These are phyloP conservation scores for Trichoderma sp. DNA, from an alignment of 2,329 filamentous ascomycete genomes.

Conservation along the genomic window DNA sequence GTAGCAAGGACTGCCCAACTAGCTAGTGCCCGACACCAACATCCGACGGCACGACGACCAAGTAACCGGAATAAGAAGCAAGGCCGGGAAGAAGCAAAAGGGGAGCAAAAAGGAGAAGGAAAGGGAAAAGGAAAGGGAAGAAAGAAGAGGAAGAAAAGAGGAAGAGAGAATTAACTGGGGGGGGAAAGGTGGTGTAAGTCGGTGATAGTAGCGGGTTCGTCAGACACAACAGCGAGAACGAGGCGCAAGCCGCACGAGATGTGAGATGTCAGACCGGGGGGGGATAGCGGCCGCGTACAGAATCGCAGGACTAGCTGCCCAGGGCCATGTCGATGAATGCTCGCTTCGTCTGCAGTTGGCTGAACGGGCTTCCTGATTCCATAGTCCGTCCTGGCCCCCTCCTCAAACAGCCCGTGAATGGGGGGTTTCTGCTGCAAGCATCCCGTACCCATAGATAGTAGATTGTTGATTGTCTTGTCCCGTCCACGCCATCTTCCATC, in stretches of 20 bases:
- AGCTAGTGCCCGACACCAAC: constrained; percentile 9
- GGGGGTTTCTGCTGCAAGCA: neutral
- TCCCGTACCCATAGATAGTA: neutral
- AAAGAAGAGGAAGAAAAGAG: neutral
- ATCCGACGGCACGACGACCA: neutral
- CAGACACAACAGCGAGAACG: constrained; percentile 16
- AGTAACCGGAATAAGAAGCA: neutral
- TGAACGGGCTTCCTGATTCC: neutral
- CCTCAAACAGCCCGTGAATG: neutral
- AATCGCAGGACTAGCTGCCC: constrained; percentile 12
- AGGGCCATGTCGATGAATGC: neutral
- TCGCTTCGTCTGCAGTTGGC: constrained; percentile 3
- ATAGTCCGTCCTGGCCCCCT: neutral
- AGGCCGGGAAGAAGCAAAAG: neutral
- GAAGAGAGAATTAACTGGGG: constrained; percentile 7
- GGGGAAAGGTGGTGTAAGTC: constrained; percentile 17
- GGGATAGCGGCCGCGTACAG: constrained; percentile 2
- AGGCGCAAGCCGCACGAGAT: constrained; percentile 25
- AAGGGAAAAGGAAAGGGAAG: neutral
- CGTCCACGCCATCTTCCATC: neutral
- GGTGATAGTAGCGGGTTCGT: constrained; percentile 6
- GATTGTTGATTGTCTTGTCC: neutral
- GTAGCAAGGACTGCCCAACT: constrained; percentile 2
- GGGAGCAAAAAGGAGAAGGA: neutral
- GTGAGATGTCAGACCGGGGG: constrained; percentile 20